A percentile compares a stretch with the other conserved stretches of the same genome.
Conservation (phyloP, 2,329 filamentous ascomycete genomes). For the Calonectria naviculata region DNA sequence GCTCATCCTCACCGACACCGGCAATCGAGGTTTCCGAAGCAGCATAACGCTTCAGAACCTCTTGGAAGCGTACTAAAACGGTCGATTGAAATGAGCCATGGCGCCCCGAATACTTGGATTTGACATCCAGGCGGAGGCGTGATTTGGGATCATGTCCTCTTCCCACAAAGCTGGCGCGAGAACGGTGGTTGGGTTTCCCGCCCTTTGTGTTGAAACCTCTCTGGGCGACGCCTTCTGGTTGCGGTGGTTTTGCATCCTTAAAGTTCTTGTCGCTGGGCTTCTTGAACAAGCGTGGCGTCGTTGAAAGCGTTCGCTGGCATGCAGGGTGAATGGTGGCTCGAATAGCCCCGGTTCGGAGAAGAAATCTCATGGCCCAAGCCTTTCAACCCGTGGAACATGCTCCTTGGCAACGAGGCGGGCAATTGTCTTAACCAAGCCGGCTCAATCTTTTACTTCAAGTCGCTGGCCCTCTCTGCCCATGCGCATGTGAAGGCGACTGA, state of each 20-base stretch:
- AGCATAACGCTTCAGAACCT: slow-evolving; percentile 43
- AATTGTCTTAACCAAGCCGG: slow-evolving; percentile 14
- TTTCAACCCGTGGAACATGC: slow-evolving; percentile 27
- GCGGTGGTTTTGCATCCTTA: not conserved
- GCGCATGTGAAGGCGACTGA: slow-evolving; percentile 16
- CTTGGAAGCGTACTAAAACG: slow-evolving; percentile 49
- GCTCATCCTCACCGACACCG: slow-evolving; percentile 50
- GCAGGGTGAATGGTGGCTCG: slow-evolving; percentile 33
- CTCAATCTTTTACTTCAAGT: not conserved
- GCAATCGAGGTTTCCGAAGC: slow-evolving; percentile 36
- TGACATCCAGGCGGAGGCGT: slow-evolving; percentile 42
- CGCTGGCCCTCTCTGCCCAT: not conserved
- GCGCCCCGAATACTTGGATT: slow-evolving; percentile 36
- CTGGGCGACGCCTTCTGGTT: not conserved
- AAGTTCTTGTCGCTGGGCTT: not conserved
- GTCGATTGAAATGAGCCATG: slow-evolving; percentile 48
- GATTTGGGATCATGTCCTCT: slow-evolving; percentile 49
- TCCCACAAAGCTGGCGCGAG: slow-evolving; percentile 41
- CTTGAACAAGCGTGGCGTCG: slow-evolving; percentile 25
- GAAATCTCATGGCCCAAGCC: slow-evolving; percentile 43
- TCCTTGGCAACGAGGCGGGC: not conserved
- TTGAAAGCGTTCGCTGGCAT: slow-evolving; percentile 39
- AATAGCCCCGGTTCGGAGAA: slow-evolving; percentile 40
- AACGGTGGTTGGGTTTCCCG: slow-evolving; percentile 20
- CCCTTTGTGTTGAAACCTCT: not conserved